Evolutionary conservation across 2,329 filamentous ascomycete species (phyloP).

Genomic region (Sarocladiaceae sp.): DNA sequence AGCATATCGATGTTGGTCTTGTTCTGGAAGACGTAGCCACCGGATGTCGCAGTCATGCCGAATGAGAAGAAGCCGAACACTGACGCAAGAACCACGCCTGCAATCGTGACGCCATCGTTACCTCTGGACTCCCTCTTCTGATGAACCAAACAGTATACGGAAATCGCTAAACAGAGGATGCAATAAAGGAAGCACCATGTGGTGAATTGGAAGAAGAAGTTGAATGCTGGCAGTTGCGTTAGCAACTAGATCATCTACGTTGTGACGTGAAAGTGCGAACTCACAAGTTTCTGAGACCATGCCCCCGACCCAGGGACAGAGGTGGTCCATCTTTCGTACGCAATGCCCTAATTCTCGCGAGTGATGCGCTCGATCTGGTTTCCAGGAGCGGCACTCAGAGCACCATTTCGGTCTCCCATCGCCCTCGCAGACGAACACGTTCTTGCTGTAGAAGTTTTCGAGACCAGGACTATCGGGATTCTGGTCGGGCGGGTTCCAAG

Average conservation of each 20-base stretch:
- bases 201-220: slow-evolving; percentile 87
- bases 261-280: slow-evolving; percentile 17
- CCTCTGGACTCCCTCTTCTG: slow-evolving; percentile 34
- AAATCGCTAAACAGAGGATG: slow-evolving; percentile 53
- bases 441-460: slow-evolving; percentile 72
- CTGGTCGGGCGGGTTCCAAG: slow-evolving; percentile 33
- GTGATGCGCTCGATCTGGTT: slow-evolving; percentile 82
- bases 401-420: slow-evolving; percentile 88
- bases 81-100: slow-evolving; percentile 56
- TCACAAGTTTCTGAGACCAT: slow-evolving; percentile 75
- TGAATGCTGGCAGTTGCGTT: slow-evolving; percentile 54
- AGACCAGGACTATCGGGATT: slow-evolving; percentile 60
- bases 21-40: slow-evolving; percentile 65
- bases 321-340: slow-evolving; percentile 88
- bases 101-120: slow-evolving; percentile 57
- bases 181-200: slow-evolving; percentile 67
- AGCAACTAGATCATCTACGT: neutral
- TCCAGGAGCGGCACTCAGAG: slow-evolving; percentile 76
- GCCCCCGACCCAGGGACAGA: slow-evolving; percentile 94
- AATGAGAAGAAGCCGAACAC: slow-evolving; percentile 77
- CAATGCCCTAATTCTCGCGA: slow-evolving; percentile 77
- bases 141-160: slow-evolving; percentile 57
- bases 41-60: slow-evolving; percentile 68
- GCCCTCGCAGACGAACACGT: slow-evolving; percentile 75
- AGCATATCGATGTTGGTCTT: slow-evolving; percentile 81